Percentiles rank a stretch among this genome's conserved stretches.
Conservation (phyloP, 2,329 filamentous ascomycete genomes). For the Byssothecium circinans region DNA sequence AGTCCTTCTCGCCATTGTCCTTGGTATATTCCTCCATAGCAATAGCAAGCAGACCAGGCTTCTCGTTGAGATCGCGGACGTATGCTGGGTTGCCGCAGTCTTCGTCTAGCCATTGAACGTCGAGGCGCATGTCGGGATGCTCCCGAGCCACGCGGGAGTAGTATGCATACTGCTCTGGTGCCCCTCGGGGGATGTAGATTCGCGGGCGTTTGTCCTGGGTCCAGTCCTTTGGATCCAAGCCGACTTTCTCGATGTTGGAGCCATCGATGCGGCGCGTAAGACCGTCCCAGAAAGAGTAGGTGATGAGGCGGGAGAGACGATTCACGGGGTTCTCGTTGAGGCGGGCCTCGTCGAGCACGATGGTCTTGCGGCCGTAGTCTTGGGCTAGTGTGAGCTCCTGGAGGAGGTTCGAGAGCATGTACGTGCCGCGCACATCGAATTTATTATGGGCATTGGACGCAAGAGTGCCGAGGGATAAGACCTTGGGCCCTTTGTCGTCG, state of each 20-base stretch:
- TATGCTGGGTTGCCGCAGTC: slow-evolving; percentile 75
- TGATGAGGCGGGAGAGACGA: slow-evolving; percentile 81
- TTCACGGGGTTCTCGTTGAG: slow-evolving; percentile 95
- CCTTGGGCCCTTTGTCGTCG: slow-evolving; percentile 91
- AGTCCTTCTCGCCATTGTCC: slow-evolving; percentile 67
- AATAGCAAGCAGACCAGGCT: slow-evolving; percentile 85
- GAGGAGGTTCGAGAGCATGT: slow-evolving; percentile 94
- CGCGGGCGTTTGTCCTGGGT: slow-evolving; percentile 84
- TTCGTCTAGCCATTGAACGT: slow-evolving; percentile 78
- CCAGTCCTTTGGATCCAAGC: slow-evolving; percentile 92
- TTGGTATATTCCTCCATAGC: slow-evolving; percentile 78
- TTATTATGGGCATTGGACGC: slow-evolving; percentile 83
- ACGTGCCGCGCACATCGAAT: slow-evolving; percentile 91
- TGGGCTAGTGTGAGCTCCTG: slow-evolving; percentile 93
- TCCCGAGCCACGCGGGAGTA: slow-evolving; percentile 79
- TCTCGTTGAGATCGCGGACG: slow-evolving; percentile 79
- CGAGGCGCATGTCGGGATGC: slow-evolving; percentile 79
- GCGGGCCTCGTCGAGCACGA: slow-evolving; percentile 86
- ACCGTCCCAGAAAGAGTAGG: slow-evolving; percentile 88
- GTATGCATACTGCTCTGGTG: slow-evolving; percentile 86
- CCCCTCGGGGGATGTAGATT: slow-evolving; percentile 85
- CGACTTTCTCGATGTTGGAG: slow-evolving; percentile 82
- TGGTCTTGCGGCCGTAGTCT: slow-evolving; percentile 84
- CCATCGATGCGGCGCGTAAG: slow-evolving; percentile 89
- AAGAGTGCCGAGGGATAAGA: slow-evolving; percentile 80